Percentiles rank a stretch among this genome's conserved stretches.
Conservation (phyloP, 768 basidiomycete genomes). For the Tylopilus sp. region DNA sequence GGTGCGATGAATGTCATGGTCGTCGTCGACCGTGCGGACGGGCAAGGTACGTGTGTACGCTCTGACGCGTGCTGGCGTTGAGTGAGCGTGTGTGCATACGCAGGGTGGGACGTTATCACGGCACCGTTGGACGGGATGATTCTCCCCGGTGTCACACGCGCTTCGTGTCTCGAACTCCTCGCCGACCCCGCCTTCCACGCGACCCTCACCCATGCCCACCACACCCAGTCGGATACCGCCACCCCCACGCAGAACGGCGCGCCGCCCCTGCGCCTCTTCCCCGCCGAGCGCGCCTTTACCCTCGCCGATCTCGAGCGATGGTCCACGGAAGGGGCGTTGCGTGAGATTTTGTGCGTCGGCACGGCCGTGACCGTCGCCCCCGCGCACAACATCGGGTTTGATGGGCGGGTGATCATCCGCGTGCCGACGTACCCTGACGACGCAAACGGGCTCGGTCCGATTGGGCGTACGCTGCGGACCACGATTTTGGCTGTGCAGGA, state of each 20-base stretch:
- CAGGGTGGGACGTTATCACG: slow-evolving; percentile 72
- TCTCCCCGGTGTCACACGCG: slow-evolving; percentile 88
- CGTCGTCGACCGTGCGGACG: slow-evolving; percentile 57
- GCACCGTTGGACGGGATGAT: slow-evolving; percentile 90
- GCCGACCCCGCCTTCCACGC: slow-evolving; percentile 52
- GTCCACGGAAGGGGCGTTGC: too few relatives aligned
- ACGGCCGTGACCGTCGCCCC: too few relatives aligned
- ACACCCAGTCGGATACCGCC: too few relatives aligned
- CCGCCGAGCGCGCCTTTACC: too few relatives aligned
- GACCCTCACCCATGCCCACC: too few relatives aligned
- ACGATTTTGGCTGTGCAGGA: slow-evolving; percentile 78
- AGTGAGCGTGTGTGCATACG: not conserved
- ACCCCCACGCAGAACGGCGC: too few relatives aligned
- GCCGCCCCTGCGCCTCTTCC: too few relatives aligned
- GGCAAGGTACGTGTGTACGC: slow-evolving; percentile 42
- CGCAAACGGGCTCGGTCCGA: slow-evolving; percentile 42
- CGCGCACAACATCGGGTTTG: too few relatives aligned
- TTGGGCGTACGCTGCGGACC: slow-evolving; percentile 68
- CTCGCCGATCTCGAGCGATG: too few relatives aligned
- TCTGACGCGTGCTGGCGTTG: too few relatives aligned
- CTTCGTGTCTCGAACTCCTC: slow-evolving; percentile 73
- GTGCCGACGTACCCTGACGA: slow-evolving; percentile 50
- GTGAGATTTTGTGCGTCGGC: too few relatives aligned
- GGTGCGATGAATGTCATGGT: slow-evolving; percentile 83
- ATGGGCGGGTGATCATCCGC: slow-evolving; percentile 36